Evolutionary conservation across 495 filamentous ascomycete species (phyloP).

Genomic region (Penicillium fimorum): DNA sequence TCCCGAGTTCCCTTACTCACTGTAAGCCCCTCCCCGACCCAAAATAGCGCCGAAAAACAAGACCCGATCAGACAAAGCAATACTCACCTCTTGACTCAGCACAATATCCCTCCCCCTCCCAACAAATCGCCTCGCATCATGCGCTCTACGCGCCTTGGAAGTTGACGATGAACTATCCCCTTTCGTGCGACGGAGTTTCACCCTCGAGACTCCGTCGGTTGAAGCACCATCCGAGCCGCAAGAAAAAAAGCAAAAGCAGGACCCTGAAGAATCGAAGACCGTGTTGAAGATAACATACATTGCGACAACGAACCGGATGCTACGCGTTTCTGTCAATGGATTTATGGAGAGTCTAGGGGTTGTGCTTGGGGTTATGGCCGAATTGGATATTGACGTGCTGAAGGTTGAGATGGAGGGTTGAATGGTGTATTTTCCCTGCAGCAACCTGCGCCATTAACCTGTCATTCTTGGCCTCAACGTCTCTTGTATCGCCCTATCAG

Average conservation of each 20-base stretch:
- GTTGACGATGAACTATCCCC: slow-evolving; percentile 90
- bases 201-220: slow-evolving; percentile 43
- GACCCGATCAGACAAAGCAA: neutral
- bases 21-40: slow-evolving; percentile 50
- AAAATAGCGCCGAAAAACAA: neutral
- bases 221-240: slow-evolving; percentile 23
- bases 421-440: slow-evolving; percentile 6
- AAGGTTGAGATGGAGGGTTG: slow-evolving; percentile 32
- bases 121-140: slow-evolving; percentile 70
- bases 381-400: slow-evolving; percentile 84
- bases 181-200: slow-evolving; percentile 70
- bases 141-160: slow-evolving; percentile 70
- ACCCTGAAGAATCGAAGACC: slow-evolving; percentile 45
- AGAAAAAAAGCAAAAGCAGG: slow-evolving; percentile 29
- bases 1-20: slow-evolving; percentile 64
- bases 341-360: slow-evolving; percentile 89
- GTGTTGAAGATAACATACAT: slow-evolving; percentile 75
- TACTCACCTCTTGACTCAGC: slow-evolving; percentile 41
- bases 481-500: neutral
- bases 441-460: neutral
- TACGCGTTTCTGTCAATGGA: slow-evolving; percentile 96
- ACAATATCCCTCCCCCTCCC: slow-evolving; percentile 82
- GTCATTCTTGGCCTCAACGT: neutral
- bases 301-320: slow-evolving; percentile 92
- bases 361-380: slow-evolving; percentile 80